phyloP scores from a whole-genome alignment of 2,329 filamentous ascomycete species.

The Phoma sp. region DNA sequence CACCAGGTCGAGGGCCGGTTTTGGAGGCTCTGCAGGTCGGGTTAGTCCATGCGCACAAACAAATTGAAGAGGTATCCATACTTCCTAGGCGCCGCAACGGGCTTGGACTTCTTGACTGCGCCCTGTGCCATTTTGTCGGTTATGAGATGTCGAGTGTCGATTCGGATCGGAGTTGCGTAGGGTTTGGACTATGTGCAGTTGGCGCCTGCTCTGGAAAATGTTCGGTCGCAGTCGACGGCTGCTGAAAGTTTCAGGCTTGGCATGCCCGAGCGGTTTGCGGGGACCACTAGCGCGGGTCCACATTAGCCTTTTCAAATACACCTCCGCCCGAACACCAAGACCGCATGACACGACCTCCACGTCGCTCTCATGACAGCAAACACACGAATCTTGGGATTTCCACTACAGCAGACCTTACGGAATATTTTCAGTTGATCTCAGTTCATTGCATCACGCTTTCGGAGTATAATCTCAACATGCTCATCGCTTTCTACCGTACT shows the following conservation, averaged over 20 bases:
- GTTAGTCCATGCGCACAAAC: constrained; percentile 10
- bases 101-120: constrained; percentile 54
- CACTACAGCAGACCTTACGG: neutral
- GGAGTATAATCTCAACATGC: neutral
- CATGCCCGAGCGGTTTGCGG: constrained; percentile 25
- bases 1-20: constrained; percentile 63
- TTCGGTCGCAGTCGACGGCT: constrained; percentile 16
- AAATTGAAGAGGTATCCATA: constrained; percentile 26
- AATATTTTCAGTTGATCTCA: neutral
- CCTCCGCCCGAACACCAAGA: constrained; percentile 30
- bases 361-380: neutral
- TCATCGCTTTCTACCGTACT: neutral
- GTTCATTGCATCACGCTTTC: neutral
- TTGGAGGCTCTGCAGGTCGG: constrained; percentile 33
- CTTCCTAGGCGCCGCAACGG: constrained; percentile 47
- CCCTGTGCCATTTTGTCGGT: constrained; percentile 55
- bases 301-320: constrained; percentile 38
- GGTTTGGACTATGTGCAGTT: neutral
- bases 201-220: constrained; percentile 18
- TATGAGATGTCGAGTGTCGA: neutral
- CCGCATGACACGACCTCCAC: neutral
- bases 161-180: neutral
- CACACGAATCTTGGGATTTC: neutral
- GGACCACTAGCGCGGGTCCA: constrained; percentile 9
- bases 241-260: constrained; percentile 22